Evolutionary conservation across 2,329 filamentous ascomycete species (phyloP).

Genomic region (Blumeria hordei): DNA sequence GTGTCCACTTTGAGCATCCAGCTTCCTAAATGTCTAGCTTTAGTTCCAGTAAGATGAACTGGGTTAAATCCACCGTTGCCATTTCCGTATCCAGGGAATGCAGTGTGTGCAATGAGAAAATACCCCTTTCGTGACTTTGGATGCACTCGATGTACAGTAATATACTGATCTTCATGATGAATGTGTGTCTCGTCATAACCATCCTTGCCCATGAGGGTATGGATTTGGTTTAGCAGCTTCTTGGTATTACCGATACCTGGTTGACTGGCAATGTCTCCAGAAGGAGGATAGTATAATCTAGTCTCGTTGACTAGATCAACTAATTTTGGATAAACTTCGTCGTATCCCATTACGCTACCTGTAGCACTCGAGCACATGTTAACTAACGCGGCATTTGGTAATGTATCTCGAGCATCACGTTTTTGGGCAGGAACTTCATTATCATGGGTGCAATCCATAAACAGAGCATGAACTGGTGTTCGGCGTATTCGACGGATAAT

Average conservation of each 20-base stretch:
- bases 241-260: constrained; percentile 68
- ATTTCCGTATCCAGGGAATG: constrained; percentile 74
- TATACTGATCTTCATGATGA: constrained; percentile 86
- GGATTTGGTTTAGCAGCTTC: constrained; percentile 82
- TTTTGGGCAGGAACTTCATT: constrained; percentile 94
- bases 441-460: constrained; percentile 99
- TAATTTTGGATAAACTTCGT: constrained; percentile 81
- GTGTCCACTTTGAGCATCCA: constrained; percentile 82
- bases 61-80: constrained; percentile 61
- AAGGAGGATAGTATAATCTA: constrained; percentile 56
- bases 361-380: constrained; percentile 89
- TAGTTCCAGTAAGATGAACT: constrained; percentile 61
- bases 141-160: constrained; percentile 88
- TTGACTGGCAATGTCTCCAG: constrained; percentile 40
- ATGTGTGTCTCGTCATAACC: constrained; percentile 90
- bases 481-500: constrained; percentile 61
- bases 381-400: constrained; percentile 82
- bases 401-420: constrained; percentile 74
- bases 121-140: constrained; percentile 80
- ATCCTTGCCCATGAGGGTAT: constrained; percentile 85
- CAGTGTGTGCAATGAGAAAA: constrained; percentile 88
- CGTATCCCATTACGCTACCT: constrained; percentile 93
- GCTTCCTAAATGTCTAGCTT: constrained; percentile 63
- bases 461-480: constrained; percentile 75
- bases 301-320: constrained; percentile 87